These are phyloP conservation scores for Fimicolochytrium jonesii DNA, from an alignment of 192 early-diverging fungal species.

Conservation along the genomic window DNA sequence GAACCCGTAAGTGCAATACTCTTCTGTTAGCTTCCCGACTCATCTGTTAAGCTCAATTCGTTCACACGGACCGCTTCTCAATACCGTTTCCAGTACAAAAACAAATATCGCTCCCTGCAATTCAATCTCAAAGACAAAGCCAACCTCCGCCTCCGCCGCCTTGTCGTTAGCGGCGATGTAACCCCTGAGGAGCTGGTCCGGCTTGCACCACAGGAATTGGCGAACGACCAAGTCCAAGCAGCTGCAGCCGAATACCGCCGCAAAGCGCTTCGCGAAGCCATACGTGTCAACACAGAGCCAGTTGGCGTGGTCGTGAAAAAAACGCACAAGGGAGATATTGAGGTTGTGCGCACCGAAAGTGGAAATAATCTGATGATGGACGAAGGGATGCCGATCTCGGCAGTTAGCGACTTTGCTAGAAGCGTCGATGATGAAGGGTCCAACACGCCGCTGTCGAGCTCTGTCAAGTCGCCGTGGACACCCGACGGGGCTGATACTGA, in stretches of 20 bases:
- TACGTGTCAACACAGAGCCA: constrained; percentile 46
- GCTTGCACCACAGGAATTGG: constrained; percentile 33
- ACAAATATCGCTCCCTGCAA: constrained; percentile 42
- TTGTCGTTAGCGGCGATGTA: constrained; percentile 26
- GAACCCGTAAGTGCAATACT: constrained; percentile 10
- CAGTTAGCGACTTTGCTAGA: too few species aligned
- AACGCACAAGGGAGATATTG: constrained; percentile 42
- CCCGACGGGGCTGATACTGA: background rate
- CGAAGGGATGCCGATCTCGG: too few species aligned
- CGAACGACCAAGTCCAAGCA: constrained; percentile 62
- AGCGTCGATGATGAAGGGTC: too few species aligned
- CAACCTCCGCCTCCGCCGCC: constrained; percentile 27
- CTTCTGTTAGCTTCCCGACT: too few species aligned
- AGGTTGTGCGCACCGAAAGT: constrained; percentile 8
- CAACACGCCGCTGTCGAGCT: too few species aligned
- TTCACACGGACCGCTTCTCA: too few species aligned
- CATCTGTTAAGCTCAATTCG: too few species aligned
- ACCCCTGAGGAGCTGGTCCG: constrained; percentile 23
- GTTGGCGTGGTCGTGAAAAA: constrained; percentile 27
- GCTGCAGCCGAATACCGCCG: constrained; percentile 54
- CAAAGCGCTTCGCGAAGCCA: constrained; percentile 51
- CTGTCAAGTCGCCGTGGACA: too few species aligned
- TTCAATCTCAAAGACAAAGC: constrained; percentile 46
- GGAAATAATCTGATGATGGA: too few species aligned
- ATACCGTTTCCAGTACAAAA: constrained; percentile 37